phyloP scores from a whole-genome alignment of 495 filamentous ascomycete species.

The Staphylotrichum longicolle region DNA sequence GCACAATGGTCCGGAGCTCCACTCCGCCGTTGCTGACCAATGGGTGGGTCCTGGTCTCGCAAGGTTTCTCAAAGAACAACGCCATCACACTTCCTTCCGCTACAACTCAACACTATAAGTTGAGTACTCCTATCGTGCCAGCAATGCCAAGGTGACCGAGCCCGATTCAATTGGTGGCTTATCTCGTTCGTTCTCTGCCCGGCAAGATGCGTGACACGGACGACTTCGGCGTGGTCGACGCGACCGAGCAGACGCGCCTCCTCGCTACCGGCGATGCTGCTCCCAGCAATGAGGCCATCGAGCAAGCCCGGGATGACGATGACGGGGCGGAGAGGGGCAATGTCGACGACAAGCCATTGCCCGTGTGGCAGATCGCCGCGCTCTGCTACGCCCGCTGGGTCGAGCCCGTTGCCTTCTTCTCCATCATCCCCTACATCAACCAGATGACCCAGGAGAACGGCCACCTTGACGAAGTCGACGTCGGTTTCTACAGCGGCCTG shows the following conservation, averaged over 20 bases:
- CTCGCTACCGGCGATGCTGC: slow-evolving; percentile 29
- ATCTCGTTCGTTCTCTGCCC: no score
- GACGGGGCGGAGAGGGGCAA: slow-evolving; percentile 27
- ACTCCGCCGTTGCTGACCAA: no score
- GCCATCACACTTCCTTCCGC: no score
- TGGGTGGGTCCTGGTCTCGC: no score
- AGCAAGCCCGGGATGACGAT: slow-evolving; percentile 7
- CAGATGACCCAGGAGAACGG: slow-evolving; percentile 65
- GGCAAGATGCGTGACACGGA: slow-evolving; percentile 8
- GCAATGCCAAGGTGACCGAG: no score
- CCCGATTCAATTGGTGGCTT: no score
- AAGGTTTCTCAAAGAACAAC: no score
- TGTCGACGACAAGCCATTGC: slow-evolving; percentile 48
- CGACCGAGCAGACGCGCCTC: slow-evolving; percentile 40
- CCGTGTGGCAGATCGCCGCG: slow-evolving; percentile 57
- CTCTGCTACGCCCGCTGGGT: slow-evolving; percentile 66
- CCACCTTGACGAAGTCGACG: slow-evolving; percentile 52
- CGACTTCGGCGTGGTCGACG: slow-evolving; percentile 8
- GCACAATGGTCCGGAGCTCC: no score
- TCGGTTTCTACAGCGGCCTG: slow-evolving; percentile 69
- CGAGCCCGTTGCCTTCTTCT: slow-evolving; percentile 74
- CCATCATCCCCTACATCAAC: slow-evolving; percentile 72
- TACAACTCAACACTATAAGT: no score
- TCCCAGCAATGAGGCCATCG: slow-evolving; percentile 1
- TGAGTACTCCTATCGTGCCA: no score